Evolutionary conservation across 768 basidiomycete species (phyloP).

Genomic region (Gyrodon lividus): DNA sequence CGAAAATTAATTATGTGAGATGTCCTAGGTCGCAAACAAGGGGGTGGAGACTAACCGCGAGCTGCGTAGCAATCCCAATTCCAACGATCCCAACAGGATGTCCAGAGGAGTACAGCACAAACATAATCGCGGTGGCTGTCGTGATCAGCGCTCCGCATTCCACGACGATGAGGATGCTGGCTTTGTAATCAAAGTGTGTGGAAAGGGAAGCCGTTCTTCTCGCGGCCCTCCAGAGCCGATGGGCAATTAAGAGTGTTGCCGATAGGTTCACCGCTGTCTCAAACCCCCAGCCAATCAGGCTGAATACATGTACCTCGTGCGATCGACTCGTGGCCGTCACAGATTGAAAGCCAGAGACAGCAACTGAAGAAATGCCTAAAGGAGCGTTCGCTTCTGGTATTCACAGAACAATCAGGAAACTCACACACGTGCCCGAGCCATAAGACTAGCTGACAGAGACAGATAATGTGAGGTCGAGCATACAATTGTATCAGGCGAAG

Average conservation of each 20-base stretch:
- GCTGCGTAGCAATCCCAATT: slow-evolving; percentile 14
- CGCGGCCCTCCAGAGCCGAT: slow-evolving; percentile 15
- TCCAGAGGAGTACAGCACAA: slow-evolving; percentile 4
- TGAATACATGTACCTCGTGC: not conserved
- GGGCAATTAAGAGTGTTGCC: slow-evolving; percentile 14
- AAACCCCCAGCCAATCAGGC: slow-evolving; percentile 13
- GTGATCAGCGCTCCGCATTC: slow-evolving; percentile 20
- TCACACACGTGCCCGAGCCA: slow-evolving; percentile 18
- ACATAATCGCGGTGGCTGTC: slow-evolving; percentile 6
- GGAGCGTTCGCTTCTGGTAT: too few relatives aligned
- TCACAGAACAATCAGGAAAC: not conserved
- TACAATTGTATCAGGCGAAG: not conserved
- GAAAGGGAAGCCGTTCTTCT: slow-evolving; percentile 1
- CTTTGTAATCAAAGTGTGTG: slow-evolving; percentile 7
- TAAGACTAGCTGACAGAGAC: slow-evolving; percentile 11
- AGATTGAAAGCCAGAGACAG: slow-evolving; percentile 18
- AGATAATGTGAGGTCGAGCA: not conserved
- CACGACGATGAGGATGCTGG: slow-evolving; percentile 15
- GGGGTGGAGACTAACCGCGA: slow-evolving; percentile 13
- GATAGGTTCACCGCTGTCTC: slow-evolving; percentile 14
- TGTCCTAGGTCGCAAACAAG: not conserved
- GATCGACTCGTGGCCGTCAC: slow-evolving; percentile 1
- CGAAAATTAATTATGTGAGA: not conserved
- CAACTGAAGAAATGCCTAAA: slow-evolving; percentile 11
- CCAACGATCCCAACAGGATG: not conserved